Base-by-base conservation (phyloP, 2,329 filamentous ascomycete species). In the Botrytis sinoallii region DNA sequence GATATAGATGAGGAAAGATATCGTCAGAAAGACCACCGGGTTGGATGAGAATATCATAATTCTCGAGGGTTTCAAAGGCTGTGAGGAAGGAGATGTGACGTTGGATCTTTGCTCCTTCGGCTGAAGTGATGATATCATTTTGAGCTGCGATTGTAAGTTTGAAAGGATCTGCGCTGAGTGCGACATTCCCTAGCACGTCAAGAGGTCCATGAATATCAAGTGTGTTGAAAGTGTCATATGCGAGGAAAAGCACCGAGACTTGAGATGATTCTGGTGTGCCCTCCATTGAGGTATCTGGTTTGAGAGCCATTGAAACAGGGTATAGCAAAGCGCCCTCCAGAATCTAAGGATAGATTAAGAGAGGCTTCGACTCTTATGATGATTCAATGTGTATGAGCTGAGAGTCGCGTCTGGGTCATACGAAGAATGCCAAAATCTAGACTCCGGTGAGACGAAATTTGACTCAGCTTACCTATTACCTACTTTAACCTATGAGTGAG, bases 1-100 rank as follows among this genome's bases (percentile, higher is more conserved):
- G 70, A 40, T 65, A 57, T 5, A 72, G 60, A 57, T 72, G 60
- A 6, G 59, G 46, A 80, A 95, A 83, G 76, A 94, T 83, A 46
- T 85, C 83, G 38, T 91, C 88, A 74, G 85, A 84, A 80, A 74
- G 74, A 80, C 93, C 93, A 79, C 93, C 93, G 38, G 94, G 87
- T 76, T 96, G 85, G 82, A 96, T 87, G 78, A 97, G 87, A 76
- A 96, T 87, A 82, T 96, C 93, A 81, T 92, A 95, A 66, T 82
- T 79, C 25, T 74, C 60, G 63, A 82, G 80, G 20, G 86, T 86
- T 74, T 93, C 88, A 83, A 93, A 87, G 75, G 93, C 93, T 81
- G 95, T 92, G 80, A 92, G 91, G 86, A 89, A 94, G 81, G 89
- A 87, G 82, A 95, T 90, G 83, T 66, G 60, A 5, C 70, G 59